A percentile compares a stretch with the other conserved stretches of the same genome.
phyloP scores from a whole-genome alignment of 2,329 filamentous ascomycete genomes.

The Conoideocrella luteorostrata region DNA sequence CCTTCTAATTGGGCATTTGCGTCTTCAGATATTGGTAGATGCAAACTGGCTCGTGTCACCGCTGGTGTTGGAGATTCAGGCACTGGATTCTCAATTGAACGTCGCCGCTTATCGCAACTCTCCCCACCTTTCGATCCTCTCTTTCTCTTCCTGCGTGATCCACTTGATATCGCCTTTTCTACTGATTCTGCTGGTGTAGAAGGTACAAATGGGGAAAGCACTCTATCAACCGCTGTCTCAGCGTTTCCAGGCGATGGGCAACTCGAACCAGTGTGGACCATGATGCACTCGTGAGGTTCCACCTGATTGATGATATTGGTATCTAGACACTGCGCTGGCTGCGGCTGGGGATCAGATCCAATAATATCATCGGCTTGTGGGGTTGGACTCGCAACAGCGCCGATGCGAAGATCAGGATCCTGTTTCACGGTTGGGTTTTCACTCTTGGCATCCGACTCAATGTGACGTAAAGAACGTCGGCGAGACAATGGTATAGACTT shows the following conservation, averaged over 20 bases:
- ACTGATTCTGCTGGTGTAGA: conserved; percentile 16
- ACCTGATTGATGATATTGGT: neutral
- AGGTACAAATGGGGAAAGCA: conserved; percentile 14
- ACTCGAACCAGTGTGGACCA: conserved; percentile 14
- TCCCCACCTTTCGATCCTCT: conserved; percentile 19
- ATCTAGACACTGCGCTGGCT: neutral
- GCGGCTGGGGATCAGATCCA: neutral
- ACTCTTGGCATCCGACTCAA: neutral
- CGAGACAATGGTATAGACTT: neutral
- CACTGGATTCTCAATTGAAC: conserved; percentile 13
- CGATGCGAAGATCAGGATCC: too few species aligned
- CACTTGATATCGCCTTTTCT: conserved; percentile 1
- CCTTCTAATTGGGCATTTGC: neutral
- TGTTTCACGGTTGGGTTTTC: neutral
- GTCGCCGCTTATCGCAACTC: conserved; percentile 23
- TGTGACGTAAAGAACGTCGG: conserved; percentile 5
- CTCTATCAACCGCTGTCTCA: conserved; percentile 8
- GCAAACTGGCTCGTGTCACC: neutral
- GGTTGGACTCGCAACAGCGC: too few species aligned
- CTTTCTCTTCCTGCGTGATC: conserved; percentile 19
- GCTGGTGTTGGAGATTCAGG: neutral
- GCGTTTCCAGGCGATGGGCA: conserved; percentile 12
- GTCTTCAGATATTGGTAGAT: neutral
- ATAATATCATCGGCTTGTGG: conserved; percentile 11
- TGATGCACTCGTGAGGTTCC: conserved; percentile 13